Evolutionary conservation across 345 rosid species (phyloP), one percentile per base, ranked within the genome.

Genomic region (Nasturtium officinale): DNA sequence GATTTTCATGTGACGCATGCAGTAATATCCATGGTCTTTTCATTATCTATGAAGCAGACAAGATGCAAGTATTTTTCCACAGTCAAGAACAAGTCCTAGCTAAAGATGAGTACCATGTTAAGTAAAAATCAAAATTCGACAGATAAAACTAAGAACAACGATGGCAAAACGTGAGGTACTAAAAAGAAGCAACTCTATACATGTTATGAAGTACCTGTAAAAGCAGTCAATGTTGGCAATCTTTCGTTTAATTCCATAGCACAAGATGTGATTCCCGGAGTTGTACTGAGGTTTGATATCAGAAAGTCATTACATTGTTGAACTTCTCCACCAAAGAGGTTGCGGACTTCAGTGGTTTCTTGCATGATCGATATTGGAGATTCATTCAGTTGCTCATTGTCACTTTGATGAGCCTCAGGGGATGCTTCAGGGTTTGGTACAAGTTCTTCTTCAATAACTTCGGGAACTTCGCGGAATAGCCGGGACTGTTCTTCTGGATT

Each of bases 401-500:
- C 80, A 50, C 71, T 45, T 9, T 70, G 29, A 63, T 70, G 53
- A 62, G 20, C 54, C 65, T 69, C 80, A 64, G 66, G 60, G 53
- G 71, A 69, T 26, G 40, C 69, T 56, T 76, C 75, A 53, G 60
- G 55, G 33, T 66, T 55, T 51, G 77, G 72, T 82, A 86, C 84
- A 54, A 78, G 61, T 75, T 83, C 89, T 9, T 92, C 96, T 21
- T 83, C 86, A 71, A 85, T 70, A 65, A 90, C 82, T 67, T 83
- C 73, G 7, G 98, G 98, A 81, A 89, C 64, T 82, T 87, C 83
- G 40, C 30, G 37, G 67, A 90, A 47, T 35, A 87, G 82, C 7
- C 92, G 84, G n/a, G 85, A 29, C 69, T 89, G 89, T 62, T 90
- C 98, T 56, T 79, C 82, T 43, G 86, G 82, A 64, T 80, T 85